These are phyloP conservation scores for Amylocarpus encephaloides DNA, from an alignment of 2,329 filamentous ascomycete species.

Conservation along the genomic window DNA sequence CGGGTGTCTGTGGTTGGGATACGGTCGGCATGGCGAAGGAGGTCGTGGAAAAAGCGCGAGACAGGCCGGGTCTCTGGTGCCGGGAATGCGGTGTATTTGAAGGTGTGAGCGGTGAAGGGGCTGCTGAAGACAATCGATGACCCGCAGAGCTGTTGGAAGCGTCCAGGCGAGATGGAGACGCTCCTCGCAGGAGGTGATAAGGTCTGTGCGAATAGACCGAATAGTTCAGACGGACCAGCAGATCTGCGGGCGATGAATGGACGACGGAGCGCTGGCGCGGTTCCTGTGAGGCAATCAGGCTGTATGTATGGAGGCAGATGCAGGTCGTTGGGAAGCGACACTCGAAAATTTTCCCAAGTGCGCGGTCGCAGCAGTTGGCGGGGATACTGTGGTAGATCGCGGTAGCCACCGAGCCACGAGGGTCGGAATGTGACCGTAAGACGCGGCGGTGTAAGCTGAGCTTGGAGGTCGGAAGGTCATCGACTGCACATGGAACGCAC, in stretches of 20 bases:
- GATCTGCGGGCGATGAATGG: background rate
- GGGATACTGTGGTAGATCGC: background rate
- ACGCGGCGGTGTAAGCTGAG: background rate
- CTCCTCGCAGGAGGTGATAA: background rate
- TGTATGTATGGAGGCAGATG: background rate
- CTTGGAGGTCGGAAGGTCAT: background rate
- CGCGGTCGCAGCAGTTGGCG: background rate
- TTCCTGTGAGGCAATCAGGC: background rate
- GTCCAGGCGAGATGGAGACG: background rate
- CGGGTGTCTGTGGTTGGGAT: conserved; percentile 30
- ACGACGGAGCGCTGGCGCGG: background rate
- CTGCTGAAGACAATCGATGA: background rate
- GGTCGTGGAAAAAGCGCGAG: conserved; percentile 15
- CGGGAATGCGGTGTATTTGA: conserved; percentile 4
- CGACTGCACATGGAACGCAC: background rate
- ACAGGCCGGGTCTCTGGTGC: background rate
- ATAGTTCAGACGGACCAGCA: background rate
- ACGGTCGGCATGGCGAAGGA: conserved; percentile 27
- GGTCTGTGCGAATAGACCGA: background rate
- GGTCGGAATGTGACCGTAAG: background rate
- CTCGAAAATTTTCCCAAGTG: background rate
- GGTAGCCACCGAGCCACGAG: background rate
- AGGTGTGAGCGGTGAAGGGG: conserved; percentile 1
- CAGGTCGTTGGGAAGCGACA: background rate
- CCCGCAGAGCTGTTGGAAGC: background rate